Evolutionary conservation across 805 yeast genomes (phyloP), one percentile per base, ranked within the genome.

Genomic region (Vanderwaltozyma polyspora): DNA sequence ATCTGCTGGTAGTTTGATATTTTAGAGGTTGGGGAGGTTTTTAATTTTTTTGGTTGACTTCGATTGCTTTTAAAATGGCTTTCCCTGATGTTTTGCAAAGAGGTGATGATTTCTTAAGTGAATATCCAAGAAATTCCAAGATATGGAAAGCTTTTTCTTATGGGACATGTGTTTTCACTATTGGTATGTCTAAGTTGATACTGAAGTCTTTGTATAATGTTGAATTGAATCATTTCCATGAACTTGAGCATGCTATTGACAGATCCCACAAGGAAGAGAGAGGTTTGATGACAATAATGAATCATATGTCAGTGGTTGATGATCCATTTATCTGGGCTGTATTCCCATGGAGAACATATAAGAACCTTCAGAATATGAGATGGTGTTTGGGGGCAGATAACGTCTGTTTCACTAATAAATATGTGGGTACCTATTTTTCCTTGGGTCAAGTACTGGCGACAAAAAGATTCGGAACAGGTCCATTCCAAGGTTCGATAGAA

Each of bases 341-440:
- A 24, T 64, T 87, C 38, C 95, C 96, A 0, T 68, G 77, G 72
- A 66, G 74, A 25, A 72, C 71, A 45, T 80, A 73, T 45, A 57
- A 63, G 11, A 72, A 74, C 36, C 60, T 81, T 13, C 80, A 76
- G 41, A 69, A 72, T 34, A 73, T 85, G 35, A 68, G 98, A 49
- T 89, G 97, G 97, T 87, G 95, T 5, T 65, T 91, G 36, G 98
- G 94, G 0, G 98, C 98, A 9, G 74, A 79, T 33, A 87, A 91
- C 54, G 73, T 89, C 26, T 89, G 97, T 53, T 89, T 91, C 58
- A 70, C 74, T 17, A 71, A 63, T 39, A 59, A 57, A 18, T 46
- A 66, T 3, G 53, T 70, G 2, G 57, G 75, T 7, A 66, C 51
- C 15, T 87, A 85, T 52, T 89, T 89, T 63, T 74, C 86, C 18